Evolutionary conservation across 1,139 yeast genomes (phyloP).

Genomic region (Suhomyces taliae): DNA sequence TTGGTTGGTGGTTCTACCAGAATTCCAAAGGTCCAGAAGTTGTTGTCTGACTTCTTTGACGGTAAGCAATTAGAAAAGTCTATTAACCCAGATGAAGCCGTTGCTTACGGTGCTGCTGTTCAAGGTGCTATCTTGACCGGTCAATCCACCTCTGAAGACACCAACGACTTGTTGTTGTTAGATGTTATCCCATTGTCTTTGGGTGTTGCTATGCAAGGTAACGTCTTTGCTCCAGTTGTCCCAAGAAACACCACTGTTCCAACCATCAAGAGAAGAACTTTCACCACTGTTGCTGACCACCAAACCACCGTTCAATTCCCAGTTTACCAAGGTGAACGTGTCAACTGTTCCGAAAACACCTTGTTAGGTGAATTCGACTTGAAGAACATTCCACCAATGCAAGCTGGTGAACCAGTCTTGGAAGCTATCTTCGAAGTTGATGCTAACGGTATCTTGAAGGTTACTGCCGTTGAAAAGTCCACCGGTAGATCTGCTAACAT

Average conservation of each 20-base stretch:
- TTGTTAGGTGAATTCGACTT: slow-evolving; percentile 99
- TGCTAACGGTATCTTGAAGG: slow-evolving; percentile 99
- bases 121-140: slow-evolving; percentile 99
- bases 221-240: slow-evolving; percentile 97
- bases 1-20: slow-evolving; percentile 99
- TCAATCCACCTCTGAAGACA: slow-evolving; percentile 94
- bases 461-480: slow-evolving; percentile 98
- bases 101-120: slow-evolving; percentile 98
- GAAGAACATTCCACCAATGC: slow-evolving; percentile 98
- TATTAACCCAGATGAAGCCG: slow-evolving; percentile 99
- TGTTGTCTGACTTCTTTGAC: slow-evolving; percentile 95
- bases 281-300: slow-evolving; percentile 99
- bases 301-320: slow-evolving; percentile 99
- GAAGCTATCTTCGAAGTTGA: slow-evolving; percentile 99
- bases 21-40: slow-evolving; percentile 98
- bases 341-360: slow-evolving; percentile 98
- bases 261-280: slow-evolving; percentile 98
- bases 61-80: slow-evolving; percentile 96
- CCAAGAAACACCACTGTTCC: slow-evolving; percentile 99
- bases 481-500: slow-evolving; percentile 99
- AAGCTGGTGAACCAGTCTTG: slow-evolving; percentile 99
- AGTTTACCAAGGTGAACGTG: slow-evolving; percentile 99
- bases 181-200: slow-evolving; percentile 98
- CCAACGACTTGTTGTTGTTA: slow-evolving; percentile 94
- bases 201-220: slow-evolving; percentile 99